Percentiles rank a stretch among this genome's conserved stretches.
phyloP scores from a whole-genome alignment of 306 rosid genomes.

The Cyclanthera cordifolia region DNA sequence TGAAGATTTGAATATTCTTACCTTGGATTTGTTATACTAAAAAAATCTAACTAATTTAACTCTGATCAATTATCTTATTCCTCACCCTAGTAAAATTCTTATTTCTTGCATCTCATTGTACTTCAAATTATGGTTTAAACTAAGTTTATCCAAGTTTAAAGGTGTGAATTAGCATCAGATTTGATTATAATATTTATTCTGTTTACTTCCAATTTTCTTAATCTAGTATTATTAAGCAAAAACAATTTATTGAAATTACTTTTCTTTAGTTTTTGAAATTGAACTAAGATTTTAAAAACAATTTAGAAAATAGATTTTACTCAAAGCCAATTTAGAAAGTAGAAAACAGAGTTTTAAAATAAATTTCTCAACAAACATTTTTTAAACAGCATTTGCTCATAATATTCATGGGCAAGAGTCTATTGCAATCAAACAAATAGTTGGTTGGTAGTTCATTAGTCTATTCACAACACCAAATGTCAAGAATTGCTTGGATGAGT shows the following conservation, averaged over 20 bases:
- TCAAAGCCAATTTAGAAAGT: neutral
- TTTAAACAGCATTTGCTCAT: neutral
- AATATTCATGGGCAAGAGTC: neutral
- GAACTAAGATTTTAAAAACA: neutral
- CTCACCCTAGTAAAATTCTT: neutral
- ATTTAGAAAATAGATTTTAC: neutral
- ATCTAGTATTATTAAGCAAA: neutral
- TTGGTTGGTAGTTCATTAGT: conserved; percentile 30
- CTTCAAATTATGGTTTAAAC: neutral
- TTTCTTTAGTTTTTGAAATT: neutral
- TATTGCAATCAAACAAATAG: conserved; percentile 12
- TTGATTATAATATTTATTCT: neutral
- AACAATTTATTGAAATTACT: neutral
- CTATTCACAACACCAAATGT: conserved; percentile 1
- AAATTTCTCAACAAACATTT: neutral
- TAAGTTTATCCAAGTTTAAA: neutral
- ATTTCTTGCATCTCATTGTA: neutral
- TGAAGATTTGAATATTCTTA: neutral
- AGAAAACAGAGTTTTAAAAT: neutral
- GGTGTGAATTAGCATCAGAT: neutral
- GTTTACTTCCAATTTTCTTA: neutral
- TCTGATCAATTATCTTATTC: neutral
- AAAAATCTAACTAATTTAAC: neutral
- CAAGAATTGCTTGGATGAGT: conserved; percentile 3
- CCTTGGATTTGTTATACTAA: neutral